Conservation (phyloP, 1,284 basidiomycete species). For the Pisolithus thermaeus region DNA sequence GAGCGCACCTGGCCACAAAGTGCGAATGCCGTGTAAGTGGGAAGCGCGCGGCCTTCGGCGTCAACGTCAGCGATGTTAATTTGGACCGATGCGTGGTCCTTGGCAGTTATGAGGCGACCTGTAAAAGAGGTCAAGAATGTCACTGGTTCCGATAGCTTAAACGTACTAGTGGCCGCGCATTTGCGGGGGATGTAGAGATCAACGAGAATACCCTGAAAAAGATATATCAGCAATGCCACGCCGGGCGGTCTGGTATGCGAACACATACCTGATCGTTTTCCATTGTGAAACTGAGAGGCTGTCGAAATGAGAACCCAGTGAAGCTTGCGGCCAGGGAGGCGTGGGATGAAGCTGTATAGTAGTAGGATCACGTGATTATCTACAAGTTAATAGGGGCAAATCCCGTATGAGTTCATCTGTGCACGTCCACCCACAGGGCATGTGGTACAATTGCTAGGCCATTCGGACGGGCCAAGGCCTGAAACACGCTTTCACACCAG, state of each 20-base stretch:
- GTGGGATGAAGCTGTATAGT: constrained; percentile 30
- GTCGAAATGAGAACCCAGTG: not conserved
- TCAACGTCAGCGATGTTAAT: constrained; percentile 95
- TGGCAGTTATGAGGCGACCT: constrained; percentile 96
- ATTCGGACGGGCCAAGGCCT: too few relatives aligned
- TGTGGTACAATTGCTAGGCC: too few relatives aligned
- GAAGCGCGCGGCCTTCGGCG: constrained; percentile 83
- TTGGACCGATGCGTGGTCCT: constrained; percentile 99
- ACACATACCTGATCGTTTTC: constrained; percentile 71
- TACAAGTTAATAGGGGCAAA: not conserved
- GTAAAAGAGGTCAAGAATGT: constrained; percentile 12
- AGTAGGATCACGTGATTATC: constrained; percentile 4
- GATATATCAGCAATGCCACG: constrained; percentile 1
- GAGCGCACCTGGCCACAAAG: constrained; percentile 92
- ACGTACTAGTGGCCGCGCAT: constrained; percentile 92
- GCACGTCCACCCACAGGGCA: too few relatives aligned
- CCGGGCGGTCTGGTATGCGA: not conserved
- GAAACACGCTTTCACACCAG: too few relatives aligned
- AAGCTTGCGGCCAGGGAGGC: constrained; percentile 7
- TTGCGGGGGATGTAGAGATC: constrained; percentile 99
- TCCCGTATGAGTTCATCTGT: too few relatives aligned
- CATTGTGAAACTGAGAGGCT: constrained; percentile 38
- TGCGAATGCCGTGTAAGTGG: constrained; percentile 88
- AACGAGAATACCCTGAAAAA: constrained; percentile 86
- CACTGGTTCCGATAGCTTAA: constrained; percentile 1